phyloP scores from a whole-genome alignment of 2,329 filamentous ascomycete genomes.

The Pseudocercospora ulei region DNA sequence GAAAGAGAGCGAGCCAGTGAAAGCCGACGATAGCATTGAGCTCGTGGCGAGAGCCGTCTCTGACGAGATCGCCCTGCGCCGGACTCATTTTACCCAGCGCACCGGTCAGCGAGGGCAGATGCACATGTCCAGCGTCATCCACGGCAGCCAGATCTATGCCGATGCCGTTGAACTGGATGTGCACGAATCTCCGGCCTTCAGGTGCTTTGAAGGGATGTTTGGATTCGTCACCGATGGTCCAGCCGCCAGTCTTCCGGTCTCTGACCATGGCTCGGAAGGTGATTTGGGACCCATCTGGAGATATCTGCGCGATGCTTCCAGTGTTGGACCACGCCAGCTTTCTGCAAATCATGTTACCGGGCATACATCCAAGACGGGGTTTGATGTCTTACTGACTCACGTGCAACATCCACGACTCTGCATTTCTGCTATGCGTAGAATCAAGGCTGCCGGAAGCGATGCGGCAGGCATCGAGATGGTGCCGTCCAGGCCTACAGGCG shows the following conservation, averaged over 20 bases:
- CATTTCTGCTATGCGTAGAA: conserved; percentile 66
- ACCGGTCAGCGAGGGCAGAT: conserved; percentile 61
- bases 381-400: conserved; percentile 45
- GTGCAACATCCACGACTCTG: conserved; percentile 68
- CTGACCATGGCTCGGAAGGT: conserved; percentile 64
- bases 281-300: conserved; percentile 58
- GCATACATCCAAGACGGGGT: not conserved
- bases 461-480: conserved; percentile 46
- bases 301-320: conserved; percentile 75
- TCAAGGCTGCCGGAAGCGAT: conserved; percentile 51
- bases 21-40: conserved; percentile 69
- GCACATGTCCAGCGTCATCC: conserved; percentile 67
- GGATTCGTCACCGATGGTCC: conserved; percentile 66
- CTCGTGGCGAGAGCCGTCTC: conserved; percentile 60
- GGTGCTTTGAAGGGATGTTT: conserved; percentile 53
- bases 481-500: conserved; percentile 45
- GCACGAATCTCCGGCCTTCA: conserved; percentile 59
- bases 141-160: conserved; percentile 74
- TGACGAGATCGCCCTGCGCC: conserved; percentile 47
- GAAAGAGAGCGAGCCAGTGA: conserved; percentile 60
- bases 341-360: conserved; percentile 40
- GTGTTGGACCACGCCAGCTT: conserved; percentile 78
- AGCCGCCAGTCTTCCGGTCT: conserved; percentile 58
- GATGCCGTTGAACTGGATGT: conserved; percentile 71
- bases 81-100: conserved; percentile 62